Conservation (phyloP, 108 stramenopile genomes). For the Schizochytrium sp. region DNA sequence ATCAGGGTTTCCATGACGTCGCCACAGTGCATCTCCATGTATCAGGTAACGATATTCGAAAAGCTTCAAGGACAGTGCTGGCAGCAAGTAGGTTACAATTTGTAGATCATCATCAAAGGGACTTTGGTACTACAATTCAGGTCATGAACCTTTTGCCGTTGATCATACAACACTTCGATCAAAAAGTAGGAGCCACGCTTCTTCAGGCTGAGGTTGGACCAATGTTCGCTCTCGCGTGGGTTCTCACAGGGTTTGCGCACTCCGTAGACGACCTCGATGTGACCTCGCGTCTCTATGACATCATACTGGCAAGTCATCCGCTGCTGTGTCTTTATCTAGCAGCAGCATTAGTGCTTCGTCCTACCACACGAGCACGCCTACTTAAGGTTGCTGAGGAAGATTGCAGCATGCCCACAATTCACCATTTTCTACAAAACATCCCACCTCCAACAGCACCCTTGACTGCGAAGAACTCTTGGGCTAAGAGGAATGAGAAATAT, state of each 20-base stretch:
- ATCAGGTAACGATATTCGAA: slow-evolving; percentile 63
- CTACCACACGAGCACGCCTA: background rate
- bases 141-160: slow-evolving; percentile 67
- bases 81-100: slow-evolving; percentile 54
- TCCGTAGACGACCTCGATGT: slow-evolving; percentile 65
- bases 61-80: slow-evolving; percentile 59
- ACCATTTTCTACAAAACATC: slow-evolving; percentile 45
- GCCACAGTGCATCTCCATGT: slow-evolving; percentile 65
- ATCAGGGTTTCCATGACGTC: slow-evolving; percentile 72
- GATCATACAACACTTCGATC: slow-evolving; percentile 63
- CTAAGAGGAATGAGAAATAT: background rate
- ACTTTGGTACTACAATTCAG: slow-evolving; percentile 66
- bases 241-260: slow-evolving; percentile 69
- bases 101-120: slow-evolving; percentile 65
- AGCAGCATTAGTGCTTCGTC: slow-evolving; percentile 42
- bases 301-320: slow-evolving; percentile 66
- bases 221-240: slow-evolving; percentile 64
- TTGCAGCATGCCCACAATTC: slow-evolving; percentile 40
- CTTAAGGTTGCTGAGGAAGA: slow-evolving; percentile 16
- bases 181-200: slow-evolving; percentile 60
- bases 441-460: background rate
- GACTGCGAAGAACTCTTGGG: background rate
- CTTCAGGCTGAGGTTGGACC: slow-evolving; percentile 62
- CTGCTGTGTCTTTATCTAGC: slow-evolving; percentile 64
- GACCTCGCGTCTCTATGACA: slow-evolving; percentile 63